Evolutionary conservation across 2,329 filamentous ascomycete genomes (phyloP).

Genomic region (Fusarium sp.): DNA sequence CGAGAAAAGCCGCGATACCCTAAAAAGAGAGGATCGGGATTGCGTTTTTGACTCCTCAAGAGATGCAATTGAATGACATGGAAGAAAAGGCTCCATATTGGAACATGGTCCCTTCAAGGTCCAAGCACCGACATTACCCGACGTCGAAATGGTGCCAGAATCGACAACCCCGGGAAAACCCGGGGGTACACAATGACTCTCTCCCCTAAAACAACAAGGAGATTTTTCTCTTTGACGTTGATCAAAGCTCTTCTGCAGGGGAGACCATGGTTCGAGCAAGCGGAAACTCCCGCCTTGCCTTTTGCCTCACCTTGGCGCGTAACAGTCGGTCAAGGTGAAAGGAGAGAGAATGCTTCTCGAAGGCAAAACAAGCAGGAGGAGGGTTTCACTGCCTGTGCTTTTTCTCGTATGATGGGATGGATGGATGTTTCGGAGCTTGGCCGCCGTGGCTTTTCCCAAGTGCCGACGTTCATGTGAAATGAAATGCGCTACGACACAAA

Average conservation of each 20-base stretch:
- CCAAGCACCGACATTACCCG: constrained; percentile 23
- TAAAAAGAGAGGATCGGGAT: neutral
- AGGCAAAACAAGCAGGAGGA: neutral
- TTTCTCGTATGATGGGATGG: constrained; percentile 20
- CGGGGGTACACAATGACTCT: neutral
- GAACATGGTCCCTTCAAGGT: neutral
- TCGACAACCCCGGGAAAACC: constrained; percentile 5
- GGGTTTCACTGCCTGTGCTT: neutral
- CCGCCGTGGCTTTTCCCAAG: constrained; percentile 7
- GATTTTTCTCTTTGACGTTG: neutral
- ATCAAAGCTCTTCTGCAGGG: neutral
- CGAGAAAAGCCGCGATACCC: neutral
- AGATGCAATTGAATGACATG: neutral
- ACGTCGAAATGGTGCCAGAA: constrained; percentile 5
- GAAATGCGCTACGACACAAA: neutral
- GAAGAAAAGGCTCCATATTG: neutral
- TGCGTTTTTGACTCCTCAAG: neutral
- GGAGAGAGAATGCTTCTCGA: neutral
- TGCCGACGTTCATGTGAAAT: constrained; percentile 21
- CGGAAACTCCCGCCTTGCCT: neutral
- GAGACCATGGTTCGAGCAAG: neutral
- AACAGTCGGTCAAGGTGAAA: constrained; percentile 1
- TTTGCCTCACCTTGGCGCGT: neutral
- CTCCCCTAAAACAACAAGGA: neutral
- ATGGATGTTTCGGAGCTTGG: neutral